Evolutionary conservation across 1,284 basidiomycete genomes (phyloP), one percentile per base, ranked within the genome.

Genomic region (Gastroboletus turbinatus): DNA sequence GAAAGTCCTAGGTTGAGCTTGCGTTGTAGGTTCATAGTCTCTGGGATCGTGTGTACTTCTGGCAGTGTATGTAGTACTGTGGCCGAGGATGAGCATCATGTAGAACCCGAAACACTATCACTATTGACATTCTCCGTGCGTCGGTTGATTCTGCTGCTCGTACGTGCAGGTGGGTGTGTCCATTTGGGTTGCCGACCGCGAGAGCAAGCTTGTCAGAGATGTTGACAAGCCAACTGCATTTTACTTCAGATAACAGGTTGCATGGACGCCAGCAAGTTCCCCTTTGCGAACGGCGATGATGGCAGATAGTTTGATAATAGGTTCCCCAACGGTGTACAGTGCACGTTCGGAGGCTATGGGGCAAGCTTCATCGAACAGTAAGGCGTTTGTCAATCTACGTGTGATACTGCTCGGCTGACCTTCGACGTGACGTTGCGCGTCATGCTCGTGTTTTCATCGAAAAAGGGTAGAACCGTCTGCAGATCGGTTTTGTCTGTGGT

Each of bases 291-390:
- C 9, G 59, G 55, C 23, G 78, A 82, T 43, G 68, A 68, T 4
- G 81, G 80, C 16, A 78, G 80, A 14, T 81, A 82, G 58, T 74
- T 79, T 57, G 80, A 82, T 50, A 71, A 76, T 43, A 75, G 81
- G 23, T 81, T 75, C 62, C 81, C 79, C 6, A 77, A 82, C 50
- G 80, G 80, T 14, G 80, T 80, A 17, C 77, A 78, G 55, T 82
- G 79, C 64, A 72, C 74, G 2, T 81, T 76, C 57, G 81, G 79
- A 38, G 80, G 79, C 5, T 77, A 75, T 50, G 79, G 73, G 6
- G 78, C 78, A 46, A 81, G 81, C 56, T 82, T 82, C 59, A 80
- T 82, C 45, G 72, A 81, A 62, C 72, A 73, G 81, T 82, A 58
- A 65, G 77, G 55, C 35, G 0, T 25, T 48, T 29, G 0, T 40